A percentile compares a stretch with the other conserved stretches of the same genome.
Evolutionary conservation across 1,284 basidiomycete species (phyloP).

Genomic region (Ceratobasidium sp.): DNA sequence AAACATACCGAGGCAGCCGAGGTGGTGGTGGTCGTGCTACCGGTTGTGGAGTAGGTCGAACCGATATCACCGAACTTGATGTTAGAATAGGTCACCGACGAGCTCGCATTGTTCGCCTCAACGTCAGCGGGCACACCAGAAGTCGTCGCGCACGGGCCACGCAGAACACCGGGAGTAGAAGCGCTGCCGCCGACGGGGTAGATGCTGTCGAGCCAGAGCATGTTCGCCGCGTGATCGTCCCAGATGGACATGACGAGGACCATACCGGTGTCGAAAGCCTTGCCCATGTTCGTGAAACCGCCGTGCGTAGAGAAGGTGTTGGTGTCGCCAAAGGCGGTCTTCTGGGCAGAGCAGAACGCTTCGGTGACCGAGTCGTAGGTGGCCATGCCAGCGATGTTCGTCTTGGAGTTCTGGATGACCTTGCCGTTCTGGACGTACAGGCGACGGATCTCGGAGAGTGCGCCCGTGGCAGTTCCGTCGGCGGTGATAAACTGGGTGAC

Average conservation of each 20-base stretch:
- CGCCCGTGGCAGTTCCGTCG: slow-evolving; percentile 62
- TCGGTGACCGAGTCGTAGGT: slow-evolving; percentile 57
- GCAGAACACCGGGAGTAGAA: slow-evolving; percentile 62
- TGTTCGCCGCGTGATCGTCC: slow-evolving; percentile 70
- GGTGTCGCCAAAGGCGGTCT: slow-evolving; percentile 61
- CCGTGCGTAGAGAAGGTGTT: slow-evolving; percentile 64
- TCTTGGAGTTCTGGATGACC: slow-evolving; percentile 65
- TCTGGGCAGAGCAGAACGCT: slow-evolving; percentile 61
- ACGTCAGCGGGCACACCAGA: slow-evolving; percentile 65
- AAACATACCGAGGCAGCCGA: neutral
- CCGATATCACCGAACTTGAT: slow-evolving; percentile 1
- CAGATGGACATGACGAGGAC: slow-evolving; percentile 69
- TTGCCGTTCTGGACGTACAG: slow-evolving; percentile 67
- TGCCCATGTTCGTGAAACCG: slow-evolving; percentile 63
- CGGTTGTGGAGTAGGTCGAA: neutral
- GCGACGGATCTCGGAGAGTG: slow-evolving; percentile 66
- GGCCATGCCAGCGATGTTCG: slow-evolving; percentile 56
- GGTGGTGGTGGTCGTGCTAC: neutral
- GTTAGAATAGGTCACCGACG: slow-evolving; percentile 55
- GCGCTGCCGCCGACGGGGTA: slow-evolving; percentile 64
- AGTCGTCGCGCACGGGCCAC: slow-evolving; percentile 54
- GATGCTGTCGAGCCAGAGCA: slow-evolving; percentile 71
- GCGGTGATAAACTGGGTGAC: slow-evolving; percentile 69
- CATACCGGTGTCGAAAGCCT: slow-evolving; percentile 64
- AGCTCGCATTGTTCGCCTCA: slow-evolving; percentile 54